phyloP scores from a whole-genome alignment of 2,329 filamentous ascomycete species.

The Cladophialophora yegresii region DNA sequence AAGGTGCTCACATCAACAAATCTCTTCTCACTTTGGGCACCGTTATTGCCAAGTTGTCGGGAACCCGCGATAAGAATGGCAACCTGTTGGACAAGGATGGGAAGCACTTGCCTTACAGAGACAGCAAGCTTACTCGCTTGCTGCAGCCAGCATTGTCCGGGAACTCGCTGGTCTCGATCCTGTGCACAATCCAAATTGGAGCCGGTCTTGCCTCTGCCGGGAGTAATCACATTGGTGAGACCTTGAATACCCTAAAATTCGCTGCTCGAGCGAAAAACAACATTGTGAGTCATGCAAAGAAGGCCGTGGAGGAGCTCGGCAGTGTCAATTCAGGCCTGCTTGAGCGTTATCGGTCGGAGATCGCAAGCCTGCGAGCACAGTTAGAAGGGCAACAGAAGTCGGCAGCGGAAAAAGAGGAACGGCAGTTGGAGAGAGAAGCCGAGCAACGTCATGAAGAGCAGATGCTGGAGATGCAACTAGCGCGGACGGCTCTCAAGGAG shows the following conservation, averaged over 20 bases:
- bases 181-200: conserved; percentile 94
- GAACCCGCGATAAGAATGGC: conserved; percentile 78
- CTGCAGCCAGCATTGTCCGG: conserved; percentile 91
- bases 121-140: conserved; percentile 93
- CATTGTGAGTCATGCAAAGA: conserved; percentile 95
- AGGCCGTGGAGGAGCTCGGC: conserved; percentile 83
- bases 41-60: conserved; percentile 90
- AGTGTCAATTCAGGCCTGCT: conserved; percentile 65
- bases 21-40: conserved; percentile 92
- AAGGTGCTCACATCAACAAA: conserved; percentile 98
- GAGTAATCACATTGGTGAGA: conserved; percentile 79
- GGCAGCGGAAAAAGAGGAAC: conserved; percentile 62
- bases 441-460: conserved; percentile 91
- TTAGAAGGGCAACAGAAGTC: conserved; percentile 78
- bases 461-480: conserved; percentile 97
- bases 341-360: conserved; percentile 92
- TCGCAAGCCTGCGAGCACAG: conserved; percentile 75
- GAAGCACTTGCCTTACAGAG: conserved; percentile 92
- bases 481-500: conserved; percentile 92
- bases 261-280: conserved; percentile 96
- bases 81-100: conserved; percentile 75
- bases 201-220: conserved; percentile 70
- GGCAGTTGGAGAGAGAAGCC: conserved; percentile 76
- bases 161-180: conserved; percentile 91
- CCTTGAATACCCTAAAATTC: conserved; percentile 94